phyloP scores from a whole-genome alignment of 768 basidiomycete genomes.

The Mycena indigotica region DNA sequence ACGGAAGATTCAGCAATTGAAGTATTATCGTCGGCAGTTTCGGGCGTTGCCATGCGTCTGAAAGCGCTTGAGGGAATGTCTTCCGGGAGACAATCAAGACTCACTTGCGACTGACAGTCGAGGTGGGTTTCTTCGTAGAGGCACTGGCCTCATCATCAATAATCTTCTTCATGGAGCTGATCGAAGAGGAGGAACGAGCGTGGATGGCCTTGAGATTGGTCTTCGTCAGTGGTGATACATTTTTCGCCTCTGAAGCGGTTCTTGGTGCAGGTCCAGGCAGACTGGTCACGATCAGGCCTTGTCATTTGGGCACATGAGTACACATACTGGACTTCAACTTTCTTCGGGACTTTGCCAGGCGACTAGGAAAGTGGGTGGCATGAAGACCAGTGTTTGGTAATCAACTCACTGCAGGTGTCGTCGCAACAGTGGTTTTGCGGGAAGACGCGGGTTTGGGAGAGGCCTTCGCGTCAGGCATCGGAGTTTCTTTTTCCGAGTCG shows the following conservation, averaged over 20 bases:
- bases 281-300: too few relatives aligned
- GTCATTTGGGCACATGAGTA: too few relatives aligned
- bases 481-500: conserved; percentile 13
- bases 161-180: conserved; percentile 35
- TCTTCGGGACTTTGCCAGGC: conserved; percentile 28
- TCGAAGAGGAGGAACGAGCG: conserved; percentile 23
- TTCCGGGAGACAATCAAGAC: background rate
- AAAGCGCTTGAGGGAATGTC: background rate
- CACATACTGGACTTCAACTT: conserved; percentile 37
- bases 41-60: conserved; percentile 32
- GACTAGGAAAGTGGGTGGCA: conserved; percentile 11
- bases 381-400: background rate
- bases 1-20: conserved; percentile 57
- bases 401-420: conserved; percentile 11
- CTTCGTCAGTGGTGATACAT: conserved; percentile 16
- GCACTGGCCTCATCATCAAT: conserved; percentile 10
- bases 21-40: conserved; percentile 49
- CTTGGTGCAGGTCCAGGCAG: conserved; percentile 29
- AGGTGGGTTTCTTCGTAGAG: conserved; percentile 21
- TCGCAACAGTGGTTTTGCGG: conserved; percentile 8
- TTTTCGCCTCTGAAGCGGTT: conserved; percentile 12
- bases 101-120: conserved; percentile 18
- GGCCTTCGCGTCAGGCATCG: conserved; percentile 15
- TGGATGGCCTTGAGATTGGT: conserved; percentile 15
- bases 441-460: conserved; percentile 1